Conservation (phyloP, 345 rosid species). For the Rhodamnia argentea region DNA sequence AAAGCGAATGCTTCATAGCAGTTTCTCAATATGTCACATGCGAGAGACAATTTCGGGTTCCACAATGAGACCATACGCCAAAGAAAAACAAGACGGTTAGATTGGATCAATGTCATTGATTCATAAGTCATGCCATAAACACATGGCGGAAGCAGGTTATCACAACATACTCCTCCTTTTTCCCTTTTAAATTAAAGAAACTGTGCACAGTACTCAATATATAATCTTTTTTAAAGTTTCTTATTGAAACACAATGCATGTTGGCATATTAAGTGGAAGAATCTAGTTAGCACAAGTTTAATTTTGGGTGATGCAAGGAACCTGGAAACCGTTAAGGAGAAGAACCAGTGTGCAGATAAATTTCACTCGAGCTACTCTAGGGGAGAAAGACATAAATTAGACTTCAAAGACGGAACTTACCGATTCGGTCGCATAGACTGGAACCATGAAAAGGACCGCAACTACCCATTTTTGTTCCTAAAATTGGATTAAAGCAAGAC, state of each 20-base stretch:
- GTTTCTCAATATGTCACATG: slow-evolving; percentile 74
- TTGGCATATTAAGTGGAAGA: not conserved
- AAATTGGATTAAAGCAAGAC: not conserved
- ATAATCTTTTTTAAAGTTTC: not conserved
- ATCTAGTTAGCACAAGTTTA: too few relatives aligned
- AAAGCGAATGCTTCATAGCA: slow-evolving; percentile 89
- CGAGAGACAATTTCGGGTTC: slow-evolving; percentile 48
- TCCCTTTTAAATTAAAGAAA: not conserved
- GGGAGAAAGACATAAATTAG: not conserved
- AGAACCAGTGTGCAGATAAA: not conserved
- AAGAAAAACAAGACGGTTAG: not conserved
- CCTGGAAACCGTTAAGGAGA: not conserved
- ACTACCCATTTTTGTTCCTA: slow-evolving; percentile 96
- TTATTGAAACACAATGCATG: not conserved
- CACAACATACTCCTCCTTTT: not conserved
- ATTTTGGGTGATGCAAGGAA: not conserved
- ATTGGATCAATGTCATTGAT: not conserved
- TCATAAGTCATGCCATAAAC: not conserved
- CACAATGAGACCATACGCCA: slow-evolving; percentile 57
- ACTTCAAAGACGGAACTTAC: slow-evolving; percentile 26
- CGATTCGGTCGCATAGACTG: slow-evolving; percentile 76
- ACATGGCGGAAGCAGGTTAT: not conserved
- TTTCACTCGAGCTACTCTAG: not conserved
- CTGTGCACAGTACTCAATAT: not conserved
- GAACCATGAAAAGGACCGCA: slow-evolving; percentile 71